Percentiles rank a stretch among this genome's conserved stretches.
Evolutionary conservation across 1,284 basidiomycete species (phyloP).

Genomic region (Phellinidium pouzarii): DNA sequence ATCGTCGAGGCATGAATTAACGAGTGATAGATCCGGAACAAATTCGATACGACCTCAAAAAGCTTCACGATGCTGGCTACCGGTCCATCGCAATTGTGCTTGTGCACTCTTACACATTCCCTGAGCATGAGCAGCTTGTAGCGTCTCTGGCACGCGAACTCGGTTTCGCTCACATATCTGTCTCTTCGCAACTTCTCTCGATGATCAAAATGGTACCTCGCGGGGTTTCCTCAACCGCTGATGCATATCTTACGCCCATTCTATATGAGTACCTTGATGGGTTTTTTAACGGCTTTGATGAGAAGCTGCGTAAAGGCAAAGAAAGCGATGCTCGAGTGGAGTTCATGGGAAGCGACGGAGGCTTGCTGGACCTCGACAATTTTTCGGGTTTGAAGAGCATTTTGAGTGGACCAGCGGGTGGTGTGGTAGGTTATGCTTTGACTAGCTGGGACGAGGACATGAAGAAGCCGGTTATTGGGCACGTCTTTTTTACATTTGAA

Average conservation of each 20-base stretch:
- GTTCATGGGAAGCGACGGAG: conserved; percentile 88
- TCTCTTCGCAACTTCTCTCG: conserved; percentile 82
- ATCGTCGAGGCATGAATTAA: background rate
- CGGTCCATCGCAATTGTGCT: conserved; percentile 83
- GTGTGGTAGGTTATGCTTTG: conserved; percentile 82
- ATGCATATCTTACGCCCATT: conserved; percentile 95
- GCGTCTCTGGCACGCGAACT: conserved; percentile 69
- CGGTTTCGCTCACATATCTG: conserved; percentile 85
- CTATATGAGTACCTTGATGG: conserved; percentile 83
- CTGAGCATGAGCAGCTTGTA: conserved; percentile 71
- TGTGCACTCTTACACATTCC: conserved; percentile 90
- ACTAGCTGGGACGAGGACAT: conserved; percentile 73
- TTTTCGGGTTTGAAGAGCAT: conserved; percentile 89
- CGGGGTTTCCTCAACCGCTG: conserved; percentile 88
- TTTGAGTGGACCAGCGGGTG: conserved; percentile 82
- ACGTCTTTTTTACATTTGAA: conserved; percentile 23
- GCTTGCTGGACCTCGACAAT: conserved; percentile 76
- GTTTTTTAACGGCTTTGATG: conserved; percentile 87
- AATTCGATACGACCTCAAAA: conserved; percentile 55
- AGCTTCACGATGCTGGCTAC: conserved; percentile 71
- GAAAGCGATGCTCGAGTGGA: conserved; percentile 45
- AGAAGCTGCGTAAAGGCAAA: conserved; percentile 44
- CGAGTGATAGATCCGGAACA: conserved; percentile 38
- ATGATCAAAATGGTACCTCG: conserved; percentile 97
- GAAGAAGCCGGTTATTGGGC: conserved; percentile 71